Evolutionary conservation across 495 filamentous ascomycete species (phyloP), one percentile per base, ranked within the genome.

Genomic region (Neurospora terricola): DNA sequence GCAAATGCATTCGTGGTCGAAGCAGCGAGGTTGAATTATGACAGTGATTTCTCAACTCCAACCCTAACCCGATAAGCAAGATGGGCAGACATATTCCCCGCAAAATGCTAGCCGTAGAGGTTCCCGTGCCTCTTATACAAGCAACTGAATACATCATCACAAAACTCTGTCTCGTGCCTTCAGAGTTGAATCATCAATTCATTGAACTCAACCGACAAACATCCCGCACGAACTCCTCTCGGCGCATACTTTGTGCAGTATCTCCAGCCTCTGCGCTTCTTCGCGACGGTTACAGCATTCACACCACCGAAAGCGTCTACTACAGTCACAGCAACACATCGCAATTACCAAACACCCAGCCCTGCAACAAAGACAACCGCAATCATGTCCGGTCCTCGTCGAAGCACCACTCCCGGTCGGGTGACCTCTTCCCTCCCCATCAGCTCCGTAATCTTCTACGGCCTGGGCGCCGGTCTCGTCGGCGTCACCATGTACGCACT

Each of bases 401-500:
- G 54, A 62, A 62, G 54, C 54, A 34, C 23, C 54, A 62, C 23
- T 30, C 54, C 54, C 7, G 23, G 54, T 23, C 54, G 54, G 54
- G 54, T 62, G 54, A 62, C 54, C 6, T 62, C 54, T 14, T 62
- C 54, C 2, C 23, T 62, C 27, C 54, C 54, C 54, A 30, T 62
- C 54, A 62, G 72, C 23, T 69, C 72, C 14, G 71, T 71, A 10
- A 11, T 75, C 18, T 39, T 42, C 2, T 73, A 73, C 23, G 74
- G 74, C 23, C 54, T 72, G 3, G 54, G 69, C 23, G 74, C 74
- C 10, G 74, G 74, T 38, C 6, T 75, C 18, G 54, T 73, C 11
- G 72, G 74, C n/a, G 74, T 75, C 21, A 72, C 74, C 27, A 72
- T 59, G 74, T 73, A 37, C 8, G 27, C 7, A 70, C 30, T 39